Evolutionary conservation across 1,284 basidiomycete species (phyloP), one percentile per base, ranked within the genome.

Genomic region (Irpex sp.): DNA sequence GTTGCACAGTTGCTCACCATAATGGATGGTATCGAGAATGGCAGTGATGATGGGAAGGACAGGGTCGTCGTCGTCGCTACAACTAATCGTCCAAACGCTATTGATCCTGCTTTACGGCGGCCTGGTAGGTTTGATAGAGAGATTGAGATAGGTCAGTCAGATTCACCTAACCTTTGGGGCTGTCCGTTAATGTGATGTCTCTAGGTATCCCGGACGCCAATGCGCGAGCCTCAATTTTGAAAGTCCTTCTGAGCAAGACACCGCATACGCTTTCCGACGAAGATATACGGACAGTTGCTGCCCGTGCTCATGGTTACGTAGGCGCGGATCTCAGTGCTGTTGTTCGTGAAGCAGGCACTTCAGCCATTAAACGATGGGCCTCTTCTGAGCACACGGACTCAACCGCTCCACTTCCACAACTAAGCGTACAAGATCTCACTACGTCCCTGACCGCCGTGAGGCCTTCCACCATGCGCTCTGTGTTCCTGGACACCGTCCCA

Each of bases 71-170:
- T 99, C 19, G 93, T 99, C 65, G 97, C 94, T 1, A 97, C 97
- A 0, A 99, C 97, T 1, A 99, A 99, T 76, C 82, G 97, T 40
- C 97, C 96, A 3, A 98, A 99, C 74, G 93, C 96, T 4, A 94
- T 99, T 64, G 97, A 99, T 76, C 97, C 96, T 36, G 97, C 97
- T 0, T 79, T 99, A 51, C 81, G 97, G 58, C 81, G 97, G 38
- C 97, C 97, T 2, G 97, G 97, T 1, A 82, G 97, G 66, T 97
- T 99, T 70, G 97, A 99, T 75, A 82, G 94, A 66, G 97, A 99
- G 76, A 94, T 99, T 52, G 97, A 99, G 75, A 96, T 99, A 68
- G 97, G 95, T 88, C 66, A 68, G 80, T 71, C n/a, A 21, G 36
- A 31, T 37, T 37, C 34, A 40, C 1, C 9, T 4, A 34, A 9